Base-by-base conservation (phyloP, 148 eudicot species). In the Agrostemma githago region DNA sequence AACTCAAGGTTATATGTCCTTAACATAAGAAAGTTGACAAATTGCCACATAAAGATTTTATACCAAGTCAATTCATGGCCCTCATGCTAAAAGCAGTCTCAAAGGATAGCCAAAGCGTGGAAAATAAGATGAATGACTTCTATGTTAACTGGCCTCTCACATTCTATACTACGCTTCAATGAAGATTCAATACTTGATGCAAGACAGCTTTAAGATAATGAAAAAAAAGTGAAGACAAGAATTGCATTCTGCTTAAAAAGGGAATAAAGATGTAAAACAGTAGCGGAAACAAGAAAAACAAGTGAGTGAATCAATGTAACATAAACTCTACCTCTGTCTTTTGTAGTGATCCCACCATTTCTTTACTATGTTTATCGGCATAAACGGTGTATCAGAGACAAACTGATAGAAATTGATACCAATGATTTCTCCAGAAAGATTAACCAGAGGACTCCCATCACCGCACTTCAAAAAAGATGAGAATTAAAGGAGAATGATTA, bases 271-370 rank as follows among this genome's bases (percentile, higher is more conserved):
- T 56, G 59, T 56, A 56, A 11, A 56, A 56, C 16, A 56, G 59
- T 56, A 56, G 59, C 59, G 12, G 17, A 16, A 51, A 56, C 17
- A 56, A 56, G 59, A 56, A 7, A 56, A 2, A 56, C 16, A 56
- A 56, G 17, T 3, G 12, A 10, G 59, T 26, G 17, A 10, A 56
- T 56, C 59, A 56, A 56, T 5, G 59, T 56, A 7, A 56, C 59
- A 10, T 56, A 56, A 56, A 56, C 59, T 56, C 17, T 56, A 56
- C 59, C 59, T 56, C 4, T 56, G 59, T 56, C 59, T 56, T 56
- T 56, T 56, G 59, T 5, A 56, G 59, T 56, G 59, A 56, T 56
- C 59, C 59, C 59, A 56, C 59, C 59, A 56, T 56, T 56, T 56
- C 59, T 56, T 56, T 7, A 56, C 59, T 56, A 56, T 56, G 59